Evolutionary conservation across 768 basidiomycete genomes (phyloP), one percentile per base, ranked within the genome.

Genomic region (Tubosaeta sp.): DNA sequence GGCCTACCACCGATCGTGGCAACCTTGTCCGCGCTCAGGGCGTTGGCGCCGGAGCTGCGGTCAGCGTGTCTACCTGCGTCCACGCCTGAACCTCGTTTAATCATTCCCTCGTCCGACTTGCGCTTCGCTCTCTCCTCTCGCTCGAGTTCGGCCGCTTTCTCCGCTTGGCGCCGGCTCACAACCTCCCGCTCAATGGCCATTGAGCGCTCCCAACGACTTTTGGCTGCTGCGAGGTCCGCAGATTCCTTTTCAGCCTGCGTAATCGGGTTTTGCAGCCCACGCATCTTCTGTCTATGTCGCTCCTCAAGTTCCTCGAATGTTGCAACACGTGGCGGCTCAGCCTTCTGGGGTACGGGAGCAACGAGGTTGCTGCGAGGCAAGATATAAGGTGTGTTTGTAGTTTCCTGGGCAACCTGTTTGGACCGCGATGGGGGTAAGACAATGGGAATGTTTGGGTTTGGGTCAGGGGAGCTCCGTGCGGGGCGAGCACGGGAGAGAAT

Each of bases 291-390:
- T 45, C 88, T 81, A 60, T 95, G 93, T 16, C 92, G 77, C 59
- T 91, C 89, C 43, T 82, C 84, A 31, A 95, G 75, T 65, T 95
- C 91, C 68, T 95, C 93, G 65, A 88, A 91, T 2, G 92, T 91
- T 52, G 83, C 80, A 26, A 85, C 80, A 14, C 87, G 83, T 37
- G 73, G 68, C 4, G 66, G 58, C 25, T 75, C 71, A 3, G 81
- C 74, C 22, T 72, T 72, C 58, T 81, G 80, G 11, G 84, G 82
- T 34, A 69, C 56, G 6, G 73, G 73, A 17, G 74, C 61, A 5
- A 67, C 66, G 13, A 67, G 65, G 50, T 67, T 71, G n/a, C 70
- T 65, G 14, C 81, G 80, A 33, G 80, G 79, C 39, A 80, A 62
- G 38, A 71, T 75, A 22, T 71, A 68, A 0, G 79, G 61, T 59